Evolutionary conservation across 2,329 filamentous ascomycete genomes (phyloP).

Genomic region (Huntiella omanensis): DNA sequence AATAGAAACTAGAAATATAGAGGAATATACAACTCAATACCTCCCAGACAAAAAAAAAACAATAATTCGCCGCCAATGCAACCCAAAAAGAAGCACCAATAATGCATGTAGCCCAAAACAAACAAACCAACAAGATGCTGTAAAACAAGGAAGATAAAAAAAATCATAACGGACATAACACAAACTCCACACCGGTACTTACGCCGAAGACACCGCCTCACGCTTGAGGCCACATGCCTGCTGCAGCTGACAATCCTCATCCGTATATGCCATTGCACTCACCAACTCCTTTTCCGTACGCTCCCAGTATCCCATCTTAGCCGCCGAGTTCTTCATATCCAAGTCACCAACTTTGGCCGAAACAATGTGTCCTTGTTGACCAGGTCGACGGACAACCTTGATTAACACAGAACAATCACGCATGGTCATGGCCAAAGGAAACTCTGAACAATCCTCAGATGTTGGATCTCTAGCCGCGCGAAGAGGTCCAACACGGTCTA

Average conservation of each 20-base stretch:
- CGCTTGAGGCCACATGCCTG: slow-evolving; percentile 4
- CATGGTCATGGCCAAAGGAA: slow-evolving; percentile 59
- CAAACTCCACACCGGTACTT: too few relatives aligned
- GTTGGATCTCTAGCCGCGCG: slow-evolving; percentile 22
- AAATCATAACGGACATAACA: slow-evolving; percentile 1
- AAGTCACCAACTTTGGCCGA: slow-evolving; percentile 42
- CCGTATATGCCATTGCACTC: slow-evolving; percentile 49
- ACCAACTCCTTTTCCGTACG: slow-evolving; percentile 43
- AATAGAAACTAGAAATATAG: too few relatives aligned
- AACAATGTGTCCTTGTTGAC: slow-evolving; percentile 10
- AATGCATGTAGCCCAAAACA: background rate
- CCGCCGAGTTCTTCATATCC: slow-evolving; percentile 51
- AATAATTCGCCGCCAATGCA: background rate
- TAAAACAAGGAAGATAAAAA: background rate
- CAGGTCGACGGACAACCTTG: slow-evolving; percentile 24
- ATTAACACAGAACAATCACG: slow-evolving; percentile 63
- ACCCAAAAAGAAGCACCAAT: too few relatives aligned
- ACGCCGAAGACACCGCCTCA: too few relatives aligned
- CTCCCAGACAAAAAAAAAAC: background rate
- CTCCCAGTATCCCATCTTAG: slow-evolving; percentile 53
- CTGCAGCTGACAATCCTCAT: slow-evolving; percentile 13
- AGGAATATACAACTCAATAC: too few relatives aligned
- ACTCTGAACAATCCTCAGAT: slow-evolving; percentile 17
- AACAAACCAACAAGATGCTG: background rate
- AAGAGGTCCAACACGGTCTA: slow-evolving; percentile 27